Evolutionary conservation across 495 filamentous ascomycete species (phyloP), one percentile per base, ranked within the genome.

Genomic region (Clavariopsis aquatica): DNA sequence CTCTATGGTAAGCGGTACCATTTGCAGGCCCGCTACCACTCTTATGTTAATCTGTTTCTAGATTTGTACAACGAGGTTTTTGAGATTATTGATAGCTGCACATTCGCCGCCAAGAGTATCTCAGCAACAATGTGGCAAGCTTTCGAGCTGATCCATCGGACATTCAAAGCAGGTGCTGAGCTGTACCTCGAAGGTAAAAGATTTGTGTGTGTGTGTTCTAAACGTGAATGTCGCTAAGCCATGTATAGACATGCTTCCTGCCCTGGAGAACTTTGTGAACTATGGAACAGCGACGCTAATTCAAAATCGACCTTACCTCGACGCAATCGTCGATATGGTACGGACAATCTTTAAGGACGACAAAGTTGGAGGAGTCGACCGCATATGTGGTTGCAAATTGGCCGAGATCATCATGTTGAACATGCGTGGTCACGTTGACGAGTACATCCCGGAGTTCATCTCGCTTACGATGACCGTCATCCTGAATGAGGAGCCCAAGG

Each of bases 51-150:
- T 45, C 26, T 57, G 12, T 45, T 64, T 28, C 19, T 36, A 85
- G 89, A 98, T 77, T 79, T 98, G 1, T 98, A 96, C 76, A 98
- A 97, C 72, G 94, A 98, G 71, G 85, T 97, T 13, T 98, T 98
- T 71, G 94, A 98, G 76, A 98, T 98, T 70, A 95, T 98, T 69
- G 94, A 98, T 74, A 96, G 91, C 81, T 98, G 95, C 78, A 98
- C 95, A n/a, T 98, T 98, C 73, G 88, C 94, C 17, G 92, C 94
- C 36, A 98, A 98, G 79, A 82, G 84, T 36, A 96, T 98, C 63
- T 96, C 94, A 3, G 86, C 89, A 23, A 96, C 89, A 31, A 98
- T 98, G 94, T 98, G 94, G 94, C 85, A 92, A 72, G 92, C 95
- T 1, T 98, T 98, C 69, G 92, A 93, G 76, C 85, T 98, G 28